Conservation (phyloP, 768 basidiomycete genomes). For the Boletus sensibilis region DNA sequence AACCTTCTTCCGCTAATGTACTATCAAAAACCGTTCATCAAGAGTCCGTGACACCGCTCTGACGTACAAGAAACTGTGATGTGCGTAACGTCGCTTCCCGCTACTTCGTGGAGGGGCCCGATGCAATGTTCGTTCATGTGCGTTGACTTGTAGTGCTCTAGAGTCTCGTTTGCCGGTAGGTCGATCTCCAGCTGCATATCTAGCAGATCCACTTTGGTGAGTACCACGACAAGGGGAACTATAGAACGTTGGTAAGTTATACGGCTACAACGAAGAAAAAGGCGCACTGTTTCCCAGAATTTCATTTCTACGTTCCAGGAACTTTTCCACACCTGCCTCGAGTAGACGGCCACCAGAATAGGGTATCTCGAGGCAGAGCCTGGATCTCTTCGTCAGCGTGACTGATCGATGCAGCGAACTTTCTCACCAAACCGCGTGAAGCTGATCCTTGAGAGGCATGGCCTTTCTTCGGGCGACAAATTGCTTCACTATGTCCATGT, state of each 20-base stretch:
- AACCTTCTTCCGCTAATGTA: constrained; percentile 2
- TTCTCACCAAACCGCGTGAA: constrained; percentile 18
- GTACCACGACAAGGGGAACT: constrained; percentile 17
- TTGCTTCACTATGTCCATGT: constrained; percentile 1
- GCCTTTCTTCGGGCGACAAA: constrained; percentile 7
- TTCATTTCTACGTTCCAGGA: constrained; percentile 1
- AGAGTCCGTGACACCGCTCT: not conserved
- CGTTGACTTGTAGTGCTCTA: not conserved
- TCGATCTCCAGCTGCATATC: constrained; percentile 2
- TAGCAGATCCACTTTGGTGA: constrained; percentile 16
- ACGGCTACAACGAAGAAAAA: not conserved
- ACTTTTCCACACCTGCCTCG: constrained; percentile 12
- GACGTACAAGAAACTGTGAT: constrained; percentile 13
- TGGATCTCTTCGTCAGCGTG: not conserved
- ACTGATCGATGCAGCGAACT: not conserved
- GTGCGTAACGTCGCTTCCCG: not conserved
- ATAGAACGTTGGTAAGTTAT: not conserved
- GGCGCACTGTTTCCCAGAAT: constrained; percentile 10
- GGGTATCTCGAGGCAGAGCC: constrained; percentile 19
- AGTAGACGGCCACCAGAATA: constrained; percentile 15
- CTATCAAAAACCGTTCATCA: not conserved
- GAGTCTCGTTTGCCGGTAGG: not conserved
- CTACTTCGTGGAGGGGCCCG: not conserved
- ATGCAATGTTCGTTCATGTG: not conserved
- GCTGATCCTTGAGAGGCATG: constrained; percentile 3